phyloP scores from a whole-genome alignment of 306 rosid genomes.

The Cucurbita ficifolia region DNA sequence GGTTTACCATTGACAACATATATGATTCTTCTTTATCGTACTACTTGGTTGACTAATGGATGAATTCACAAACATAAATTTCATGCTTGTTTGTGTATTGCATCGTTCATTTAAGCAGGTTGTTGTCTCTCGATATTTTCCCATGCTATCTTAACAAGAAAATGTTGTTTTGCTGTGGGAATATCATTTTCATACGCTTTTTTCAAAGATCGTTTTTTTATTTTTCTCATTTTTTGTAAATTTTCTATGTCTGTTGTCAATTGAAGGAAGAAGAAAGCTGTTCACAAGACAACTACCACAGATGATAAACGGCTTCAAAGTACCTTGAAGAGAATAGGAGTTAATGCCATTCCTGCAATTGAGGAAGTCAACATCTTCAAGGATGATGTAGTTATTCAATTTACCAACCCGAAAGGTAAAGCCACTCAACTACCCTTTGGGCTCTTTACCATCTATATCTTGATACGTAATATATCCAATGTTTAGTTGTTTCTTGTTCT shows the following conservation, averaged over 20 bases:
- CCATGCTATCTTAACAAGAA: neutral
- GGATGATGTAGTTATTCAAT: conserved; percentile 93
- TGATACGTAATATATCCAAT: neutral
- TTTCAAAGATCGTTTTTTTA: neutral
- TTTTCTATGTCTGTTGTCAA: neutral
- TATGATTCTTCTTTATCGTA: neutral
- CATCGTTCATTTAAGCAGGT: neutral
- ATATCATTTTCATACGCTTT: neutral
- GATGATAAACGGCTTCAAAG: conserved; percentile 97
- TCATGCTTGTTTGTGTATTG: neutral
- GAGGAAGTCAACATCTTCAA: conserved; percentile 94
- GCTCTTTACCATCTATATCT: neutral
- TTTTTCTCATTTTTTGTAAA: neutral
- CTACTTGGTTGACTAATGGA: neutral
- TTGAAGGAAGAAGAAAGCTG: conserved; percentile 95
- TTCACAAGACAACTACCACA: conserved; percentile 92
- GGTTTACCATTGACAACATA: neutral
- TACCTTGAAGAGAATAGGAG: conserved; percentile 96
- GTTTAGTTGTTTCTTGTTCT: neutral
- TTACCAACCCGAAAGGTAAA: conserved; percentile 76
- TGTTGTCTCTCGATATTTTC: neutral
- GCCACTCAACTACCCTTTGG: neutral
- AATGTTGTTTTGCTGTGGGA: neutral
- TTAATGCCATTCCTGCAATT: conserved; percentile 85
- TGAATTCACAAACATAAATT: neutral